phyloP scores from a whole-genome alignment of 2,329 filamentous ascomycete species.

The Colletotrichum sp. region DNA sequence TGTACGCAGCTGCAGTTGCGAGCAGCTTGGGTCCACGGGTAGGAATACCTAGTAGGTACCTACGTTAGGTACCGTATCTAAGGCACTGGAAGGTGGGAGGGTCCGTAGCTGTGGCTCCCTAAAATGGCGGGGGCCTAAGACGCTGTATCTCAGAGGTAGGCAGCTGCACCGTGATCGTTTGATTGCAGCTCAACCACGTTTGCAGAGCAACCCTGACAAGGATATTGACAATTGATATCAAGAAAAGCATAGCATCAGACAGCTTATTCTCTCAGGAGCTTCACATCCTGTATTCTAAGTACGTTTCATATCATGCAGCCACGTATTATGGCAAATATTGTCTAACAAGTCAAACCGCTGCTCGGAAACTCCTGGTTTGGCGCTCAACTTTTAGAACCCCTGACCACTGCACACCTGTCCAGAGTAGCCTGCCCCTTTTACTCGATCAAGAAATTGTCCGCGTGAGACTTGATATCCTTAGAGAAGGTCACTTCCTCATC shows the following conservation, averaged over 20 bases:
- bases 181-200: not conserved
- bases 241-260: not conserved
- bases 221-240: not conserved
- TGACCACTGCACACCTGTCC: not conserved
- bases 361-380: constrained; percentile 18
- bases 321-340: constrained; percentile 5
- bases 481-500: constrained; percentile 82
- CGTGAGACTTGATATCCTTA: constrained; percentile 79
- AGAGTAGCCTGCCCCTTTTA: constrained; percentile 41
- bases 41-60: not conserved
- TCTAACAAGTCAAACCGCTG: constrained; percentile 16
- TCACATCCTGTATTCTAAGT: constrained; percentile 6
- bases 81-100: not conserved
- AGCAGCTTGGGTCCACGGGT: not conserved
- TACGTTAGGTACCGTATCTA: not conserved
- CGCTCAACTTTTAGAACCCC: constrained; percentile 1
- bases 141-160: not conserved
- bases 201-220: not conserved
- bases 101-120: not conserved
- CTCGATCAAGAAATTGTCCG: constrained; percentile 79
- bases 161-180: not conserved
- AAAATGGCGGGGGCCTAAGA: not conserved
- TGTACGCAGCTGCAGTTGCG: not conserved
- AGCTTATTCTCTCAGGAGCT: constrained; percentile 2
- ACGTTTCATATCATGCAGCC: constrained; percentile 20